These are phyloP conservation scores for Mycena albidolilacea DNA, from an alignment of 768 basidiomycete species.

Conservation along the genomic window DNA sequence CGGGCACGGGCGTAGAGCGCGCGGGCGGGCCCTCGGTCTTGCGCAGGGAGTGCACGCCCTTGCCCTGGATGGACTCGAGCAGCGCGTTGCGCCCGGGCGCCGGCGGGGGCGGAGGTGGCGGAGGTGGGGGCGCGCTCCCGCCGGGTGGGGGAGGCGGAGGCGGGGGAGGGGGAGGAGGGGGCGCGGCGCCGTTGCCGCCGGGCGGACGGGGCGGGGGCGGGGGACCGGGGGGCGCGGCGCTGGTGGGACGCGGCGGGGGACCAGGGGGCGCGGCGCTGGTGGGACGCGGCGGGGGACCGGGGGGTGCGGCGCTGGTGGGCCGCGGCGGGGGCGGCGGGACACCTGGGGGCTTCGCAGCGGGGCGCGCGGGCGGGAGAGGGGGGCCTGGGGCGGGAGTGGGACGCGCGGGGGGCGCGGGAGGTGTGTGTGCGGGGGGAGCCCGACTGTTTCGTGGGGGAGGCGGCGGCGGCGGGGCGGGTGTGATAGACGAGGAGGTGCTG, in stretches of 20 bases:
- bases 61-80: constrained; percentile 87
- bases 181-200: constrained; percentile 51
- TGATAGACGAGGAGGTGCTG: constrained; percentile 39
- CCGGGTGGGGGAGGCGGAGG: constrained; percentile 52
- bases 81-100: constrained; percentile 77
- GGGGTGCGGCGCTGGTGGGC: constrained; percentile 47
- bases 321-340: constrained; percentile 58
- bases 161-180: constrained; percentile 51
- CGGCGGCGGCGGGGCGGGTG: constrained; percentile 58
- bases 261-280: constrained; percentile 45
- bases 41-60: constrained; percentile 78
- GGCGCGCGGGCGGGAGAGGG: constrained; percentile 58
- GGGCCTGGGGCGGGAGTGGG: constrained; percentile 49
- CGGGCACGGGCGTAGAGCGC: constrained; percentile 51
- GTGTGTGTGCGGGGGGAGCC: not conserved
- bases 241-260: constrained; percentile 53
- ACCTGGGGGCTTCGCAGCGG: constrained; percentile 51
- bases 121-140: constrained; percentile 53
- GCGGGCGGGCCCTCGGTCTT: constrained; percentile 66
- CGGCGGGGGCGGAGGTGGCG: constrained; percentile 63
- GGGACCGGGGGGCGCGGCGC: constrained; percentile 46
- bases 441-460: constrained; percentile 40
- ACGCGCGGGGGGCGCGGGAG: constrained; percentile 34
- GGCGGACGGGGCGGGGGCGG: constrained; percentile 58
- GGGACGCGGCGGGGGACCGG: constrained; percentile 53